A percentile compares a stretch with the other conserved stretches of the same genome.
Conservation (phyloP, 441 rosid genomes). For the Adansonia grandidieri region DNA sequence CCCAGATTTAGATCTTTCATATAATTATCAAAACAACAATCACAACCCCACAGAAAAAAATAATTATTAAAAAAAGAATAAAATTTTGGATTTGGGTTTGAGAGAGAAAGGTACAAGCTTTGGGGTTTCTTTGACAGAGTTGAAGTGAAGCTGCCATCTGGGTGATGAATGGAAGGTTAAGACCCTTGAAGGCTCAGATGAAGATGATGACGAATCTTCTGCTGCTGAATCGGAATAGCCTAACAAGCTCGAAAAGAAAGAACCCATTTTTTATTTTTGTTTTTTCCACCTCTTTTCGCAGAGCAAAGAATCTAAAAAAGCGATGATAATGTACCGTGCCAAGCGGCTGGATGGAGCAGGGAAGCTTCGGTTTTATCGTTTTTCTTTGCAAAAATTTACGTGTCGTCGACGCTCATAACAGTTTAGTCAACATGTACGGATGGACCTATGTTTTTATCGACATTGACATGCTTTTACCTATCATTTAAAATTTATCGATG, state of each 20-base stretch:
- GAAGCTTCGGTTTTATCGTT: too few relatives aligned
- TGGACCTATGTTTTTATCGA: too few relatives aligned
- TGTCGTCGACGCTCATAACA: too few relatives aligned
- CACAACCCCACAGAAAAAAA: neutral
- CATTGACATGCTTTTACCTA: too few relatives aligned
- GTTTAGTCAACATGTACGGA: too few relatives aligned
- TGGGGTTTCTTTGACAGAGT: slow-evolving; percentile 54
- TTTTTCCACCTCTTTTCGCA: neutral
- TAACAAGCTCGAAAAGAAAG: neutral
- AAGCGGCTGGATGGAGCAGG: too few relatives aligned
- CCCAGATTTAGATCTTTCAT: neutral
- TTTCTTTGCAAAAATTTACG: too few relatives aligned
- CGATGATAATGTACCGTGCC: neutral
- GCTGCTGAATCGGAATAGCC: slow-evolving; percentile 15
- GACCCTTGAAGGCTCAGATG: slow-evolving; percentile 41
- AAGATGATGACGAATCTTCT: slow-evolving; percentile 17
- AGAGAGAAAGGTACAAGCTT: slow-evolving; percentile 52
- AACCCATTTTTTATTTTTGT: slow-evolving; percentile 7
- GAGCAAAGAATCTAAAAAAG: neutral
- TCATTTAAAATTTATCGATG: too few relatives aligned
- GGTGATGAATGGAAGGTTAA: slow-evolving; percentile 59
- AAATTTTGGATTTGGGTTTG: neutral
- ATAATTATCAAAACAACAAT: neutral
- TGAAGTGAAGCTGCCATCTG: slow-evolving; percentile 81
- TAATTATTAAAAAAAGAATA: neutral